Evolutionary conservation across 2,329 filamentous ascomycete species (phyloP), one percentile per base, ranked within the genome.

Genomic region (Simplicillium aogashimaense): DNA sequence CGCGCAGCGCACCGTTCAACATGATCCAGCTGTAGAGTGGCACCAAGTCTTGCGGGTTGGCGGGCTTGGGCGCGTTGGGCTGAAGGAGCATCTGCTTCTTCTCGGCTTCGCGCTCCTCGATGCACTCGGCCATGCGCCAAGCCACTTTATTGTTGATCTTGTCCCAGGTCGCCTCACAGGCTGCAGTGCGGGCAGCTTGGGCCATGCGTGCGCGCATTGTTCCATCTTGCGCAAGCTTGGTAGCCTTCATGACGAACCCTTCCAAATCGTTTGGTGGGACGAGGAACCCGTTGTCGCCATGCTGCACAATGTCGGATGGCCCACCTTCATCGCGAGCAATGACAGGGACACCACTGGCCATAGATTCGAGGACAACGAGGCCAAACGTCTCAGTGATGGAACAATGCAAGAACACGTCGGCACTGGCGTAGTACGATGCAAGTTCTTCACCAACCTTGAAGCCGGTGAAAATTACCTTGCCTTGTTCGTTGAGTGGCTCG

Each of bases 341-440:
- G 17, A 85, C 80, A 0, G 80, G 79, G 3, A 86, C 68, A 3
- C 79, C 78, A 46, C 78, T 82, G 0, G 80, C 79, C 79, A 85
- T 83, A 3, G 76, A 75, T 56, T 84, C 81, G 2, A 84, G 63
- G 2, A 84, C 80, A 0, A 85, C 80, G 9, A 85, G 63, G 1
- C 81, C 81, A 55, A 85, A 84, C 0, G 81, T 85, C 57, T 85
- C 81, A 1, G 80, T 84, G 42, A 84, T 65, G 16, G 77, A 84
- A 58, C 78, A 83, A 59, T 85, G 80, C 12, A 85, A 58, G 52
- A 85, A 84, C n/a, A 85, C 48, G 51, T 85, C 80, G 1, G 74
- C 79, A 3, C 74, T 75, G 2, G 81, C 79, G 47, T 83, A 86
- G 9, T 76, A 72, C n/a, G 67, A 63, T n/a, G 78, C 79, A 8